These are phyloP conservation scores for Aspergillus japonicus DNA, from an alignment of 2,329 filamentous ascomycete genomes.

Conservation along the genomic window DNA sequence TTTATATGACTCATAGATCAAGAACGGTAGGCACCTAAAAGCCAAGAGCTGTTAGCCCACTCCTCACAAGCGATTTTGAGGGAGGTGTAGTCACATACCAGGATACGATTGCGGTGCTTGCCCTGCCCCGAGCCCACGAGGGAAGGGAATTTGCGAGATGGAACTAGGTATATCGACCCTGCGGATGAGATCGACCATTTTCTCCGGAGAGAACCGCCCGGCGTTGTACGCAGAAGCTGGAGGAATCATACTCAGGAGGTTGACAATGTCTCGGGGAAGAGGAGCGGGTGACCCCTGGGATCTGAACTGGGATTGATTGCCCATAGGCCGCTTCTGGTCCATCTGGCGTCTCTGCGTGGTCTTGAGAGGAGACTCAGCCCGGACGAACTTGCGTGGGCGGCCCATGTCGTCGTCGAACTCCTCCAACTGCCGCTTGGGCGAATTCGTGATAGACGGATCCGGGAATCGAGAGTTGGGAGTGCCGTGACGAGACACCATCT, in stretches of 20 bases:
- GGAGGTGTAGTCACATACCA: constrained; percentile 26
- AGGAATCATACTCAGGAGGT: constrained; percentile 71
- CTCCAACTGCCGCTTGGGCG: constrained; percentile 62
- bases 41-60: constrained; percentile 4
- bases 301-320: constrained; percentile 42
- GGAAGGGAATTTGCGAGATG: constrained; percentile 40
- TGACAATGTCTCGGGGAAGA: constrained; percentile 67
- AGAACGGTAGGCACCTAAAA: constrained; percentile 17
- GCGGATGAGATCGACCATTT: constrained; percentile 71
- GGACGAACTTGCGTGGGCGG: constrained; percentile 79
- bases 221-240: constrained; percentile 69
- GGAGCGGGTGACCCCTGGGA: constrained; percentile 60
- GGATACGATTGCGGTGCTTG: constrained; percentile 32
- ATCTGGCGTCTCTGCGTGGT: constrained; percentile 81
- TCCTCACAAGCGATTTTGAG: neutral
- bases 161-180: constrained; percentile 64
- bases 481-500: constrained; percentile 29
- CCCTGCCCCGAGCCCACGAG: constrained; percentile 30
- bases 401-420: constrained; percentile 69
- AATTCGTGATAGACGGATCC: constrained; percentile 39
- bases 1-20: constrained; percentile 12
- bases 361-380: constrained; percentile 91
- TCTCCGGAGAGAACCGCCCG: constrained; percentile 66
- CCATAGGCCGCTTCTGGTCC: constrained; percentile 60
- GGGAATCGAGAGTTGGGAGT: constrained; percentile 38